Evolutionary conservation across 192 early-diverging fungal species (phyloP).

Genomic region (Entomortierella lignicola): DNA sequence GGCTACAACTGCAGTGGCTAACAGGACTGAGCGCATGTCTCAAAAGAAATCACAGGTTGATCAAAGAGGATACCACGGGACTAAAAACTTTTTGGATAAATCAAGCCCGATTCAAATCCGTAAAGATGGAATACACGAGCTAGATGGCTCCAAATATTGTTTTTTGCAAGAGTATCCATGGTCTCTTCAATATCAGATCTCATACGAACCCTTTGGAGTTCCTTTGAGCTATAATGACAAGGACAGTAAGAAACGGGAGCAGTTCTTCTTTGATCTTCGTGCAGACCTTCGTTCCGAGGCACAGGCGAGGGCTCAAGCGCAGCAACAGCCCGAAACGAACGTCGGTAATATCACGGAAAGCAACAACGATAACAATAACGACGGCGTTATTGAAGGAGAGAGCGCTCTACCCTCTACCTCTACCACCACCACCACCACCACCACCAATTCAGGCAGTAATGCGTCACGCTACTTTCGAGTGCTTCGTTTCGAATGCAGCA

Average conservation of each 20-base stretch:
- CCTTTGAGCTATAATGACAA: not conserved
- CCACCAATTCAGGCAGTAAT: too few relatives aligned
- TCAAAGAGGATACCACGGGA: constrained; percentile 35
- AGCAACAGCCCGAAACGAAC: not conserved
- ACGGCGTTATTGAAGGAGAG: not conserved
- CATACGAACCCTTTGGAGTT: constrained; percentile 1
- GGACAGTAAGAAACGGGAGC: constrained; percentile 1
- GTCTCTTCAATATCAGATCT: constrained; percentile 36
- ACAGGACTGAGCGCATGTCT: not conserved
- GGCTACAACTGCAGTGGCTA: not conserved
- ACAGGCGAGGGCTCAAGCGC: not conserved
- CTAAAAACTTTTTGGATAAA: constrained; percentile 47
- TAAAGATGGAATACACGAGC: constrained; percentile 12
- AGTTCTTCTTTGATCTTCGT: constrained; percentile 20
- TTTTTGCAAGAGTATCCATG: constrained; percentile 39
- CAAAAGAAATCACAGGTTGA: not conserved
- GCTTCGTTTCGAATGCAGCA: constrained; percentile 45
- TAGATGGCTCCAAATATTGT: constrained; percentile 26
- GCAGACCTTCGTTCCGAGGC: constrained; percentile 1
- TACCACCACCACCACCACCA: too few relatives aligned
- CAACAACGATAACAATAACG: not conserved
- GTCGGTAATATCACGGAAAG: not conserved
- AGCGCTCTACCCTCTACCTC: not conserved
- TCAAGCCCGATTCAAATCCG: constrained; percentile 31
- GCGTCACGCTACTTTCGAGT: constrained; percentile 27